These are phyloP conservation scores for Astrothelium macrocarpum DNA, from an alignment of 495 filamentous ascomycete genomes.

Conservation along the genomic window DNA sequence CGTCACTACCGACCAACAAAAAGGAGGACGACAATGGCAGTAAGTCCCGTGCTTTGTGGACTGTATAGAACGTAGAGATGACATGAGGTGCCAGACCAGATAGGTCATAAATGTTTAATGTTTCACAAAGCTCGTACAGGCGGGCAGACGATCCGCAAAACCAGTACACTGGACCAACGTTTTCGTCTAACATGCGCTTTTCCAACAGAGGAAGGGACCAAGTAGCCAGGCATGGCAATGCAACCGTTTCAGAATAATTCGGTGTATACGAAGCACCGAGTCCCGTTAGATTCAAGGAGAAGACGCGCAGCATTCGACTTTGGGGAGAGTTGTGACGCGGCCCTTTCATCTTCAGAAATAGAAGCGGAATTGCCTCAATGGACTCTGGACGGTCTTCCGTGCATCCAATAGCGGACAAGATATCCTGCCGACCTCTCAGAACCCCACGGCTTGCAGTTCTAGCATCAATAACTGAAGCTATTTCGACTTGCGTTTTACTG, in stretches of 20 bases:
- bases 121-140: conserved; percentile 43
- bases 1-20: conserved; percentile 19
- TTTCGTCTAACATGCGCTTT: background rate
- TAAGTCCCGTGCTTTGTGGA: background rate
- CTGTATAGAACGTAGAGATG: conserved; percentile 28
- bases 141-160: conserved; percentile 48
- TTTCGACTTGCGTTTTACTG: conserved; percentile 26
- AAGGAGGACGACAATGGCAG: conserved; percentile 20
- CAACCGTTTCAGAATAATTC: background rate
- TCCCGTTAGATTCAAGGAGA: background rate
- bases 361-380: conserved; percentile 16
- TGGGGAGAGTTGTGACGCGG: background rate
- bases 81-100: conserved; percentile 37
- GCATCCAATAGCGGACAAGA: conserved; percentile 25
- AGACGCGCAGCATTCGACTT: background rate
- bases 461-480: conserved; percentile 30
- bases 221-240: background rate
- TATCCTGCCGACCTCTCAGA: conserved; percentile 38
- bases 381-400: conserved; percentile 12
- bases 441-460: conserved; percentile 37
- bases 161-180: conserved; percentile 29
- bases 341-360: conserved; percentile 8
- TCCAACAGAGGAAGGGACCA: background rate
- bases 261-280: background rate
- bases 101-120: conserved; percentile 44